These are phyloP conservation scores for Aspergillus brasiliensis DNA, from an alignment of 2,329 filamentous ascomycete genomes.

Conservation along the genomic window DNA sequence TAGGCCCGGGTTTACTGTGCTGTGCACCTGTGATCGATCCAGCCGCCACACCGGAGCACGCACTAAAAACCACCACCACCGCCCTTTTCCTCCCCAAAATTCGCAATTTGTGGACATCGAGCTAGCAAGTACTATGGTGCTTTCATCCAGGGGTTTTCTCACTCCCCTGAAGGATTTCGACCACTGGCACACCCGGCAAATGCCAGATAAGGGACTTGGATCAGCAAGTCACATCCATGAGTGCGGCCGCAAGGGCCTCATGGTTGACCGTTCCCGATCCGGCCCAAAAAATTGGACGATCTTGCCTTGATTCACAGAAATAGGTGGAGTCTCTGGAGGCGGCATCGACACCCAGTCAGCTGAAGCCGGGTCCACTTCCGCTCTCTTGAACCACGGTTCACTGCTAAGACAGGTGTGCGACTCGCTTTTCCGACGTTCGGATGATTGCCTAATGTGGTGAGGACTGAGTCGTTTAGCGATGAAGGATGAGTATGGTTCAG, in stretches of 20 bases:
- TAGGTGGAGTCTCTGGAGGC: neutral
- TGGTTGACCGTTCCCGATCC: neutral
- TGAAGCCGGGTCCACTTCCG: neutral
- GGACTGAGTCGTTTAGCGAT: neutral
- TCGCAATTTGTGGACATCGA: neutral
- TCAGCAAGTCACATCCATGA: neutral
- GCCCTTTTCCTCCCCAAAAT: no score
- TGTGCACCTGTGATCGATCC: neutral
- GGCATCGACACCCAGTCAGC: neutral
- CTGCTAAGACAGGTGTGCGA: neutral
- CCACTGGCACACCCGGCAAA: neutral
- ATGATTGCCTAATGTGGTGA: neutral
- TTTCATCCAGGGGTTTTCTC: neutral
- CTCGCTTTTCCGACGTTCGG: neutral
- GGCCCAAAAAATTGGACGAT: neutral
- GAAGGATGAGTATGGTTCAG: neutral
- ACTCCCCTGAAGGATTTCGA: neutral
- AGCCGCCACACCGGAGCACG: no score
- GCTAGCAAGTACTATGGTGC: neutral
- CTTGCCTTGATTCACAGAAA: neutral
- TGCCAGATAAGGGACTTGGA: neutral
- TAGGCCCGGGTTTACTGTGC: neutral
- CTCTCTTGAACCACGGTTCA: neutral
- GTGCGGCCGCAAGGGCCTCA: neutral
- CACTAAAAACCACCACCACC: no score